Evolutionary conservation across 495 filamentous ascomycete species (phyloP).

Genomic region (Penicillium robsamsonii): DNA sequence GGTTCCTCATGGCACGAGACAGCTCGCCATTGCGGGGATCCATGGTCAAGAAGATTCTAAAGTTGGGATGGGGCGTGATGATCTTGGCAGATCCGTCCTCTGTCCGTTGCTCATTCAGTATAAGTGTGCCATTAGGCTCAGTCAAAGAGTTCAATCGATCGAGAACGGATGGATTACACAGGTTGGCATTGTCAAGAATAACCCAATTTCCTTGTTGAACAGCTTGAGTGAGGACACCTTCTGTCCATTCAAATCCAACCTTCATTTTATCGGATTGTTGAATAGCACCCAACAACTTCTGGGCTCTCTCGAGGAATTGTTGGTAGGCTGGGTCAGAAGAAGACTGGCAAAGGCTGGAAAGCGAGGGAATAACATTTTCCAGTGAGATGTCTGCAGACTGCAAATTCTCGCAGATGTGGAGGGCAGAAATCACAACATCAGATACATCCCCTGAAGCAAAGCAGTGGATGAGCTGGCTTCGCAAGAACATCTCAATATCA

Average conservation of each 20-base stretch:
- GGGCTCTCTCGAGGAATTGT: conserved; percentile 33
- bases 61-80: conserved; percentile 79
- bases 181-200: conserved; percentile 93
- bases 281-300: conserved; percentile 41
- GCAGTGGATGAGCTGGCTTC: conserved; percentile 48
- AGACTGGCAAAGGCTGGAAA: conserved; percentile 32
- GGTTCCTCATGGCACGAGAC: conserved; percentile 94
- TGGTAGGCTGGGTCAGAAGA: conserved; percentile 34
- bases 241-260: conserved; percentile 93
- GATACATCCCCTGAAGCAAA: conserved; percentile 44
- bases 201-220: conserved; percentile 87
- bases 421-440: conserved; percentile 25
- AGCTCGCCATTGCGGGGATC: conserved; percentile 92
- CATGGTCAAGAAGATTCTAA: conserved; percentile 91
- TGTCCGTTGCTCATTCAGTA: conserved; percentile 86
- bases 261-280: conserved; percentile 52
- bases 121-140: conserved; percentile 82
- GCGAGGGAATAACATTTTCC: conserved; percentile 33
- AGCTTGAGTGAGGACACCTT: conserved; percentile 85
- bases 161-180: conserved; percentile 91
- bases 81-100: conserved; percentile 77
- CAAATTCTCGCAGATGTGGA: conserved; percentile 38
- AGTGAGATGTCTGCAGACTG: conserved; percentile 33
- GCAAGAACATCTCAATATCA: conserved; percentile 55
- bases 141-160: conserved; percentile 93